Base-by-base conservation (phyloP, 2,329 filamentous ascomycete genomes). In the Alternaria gaisen region DNA sequence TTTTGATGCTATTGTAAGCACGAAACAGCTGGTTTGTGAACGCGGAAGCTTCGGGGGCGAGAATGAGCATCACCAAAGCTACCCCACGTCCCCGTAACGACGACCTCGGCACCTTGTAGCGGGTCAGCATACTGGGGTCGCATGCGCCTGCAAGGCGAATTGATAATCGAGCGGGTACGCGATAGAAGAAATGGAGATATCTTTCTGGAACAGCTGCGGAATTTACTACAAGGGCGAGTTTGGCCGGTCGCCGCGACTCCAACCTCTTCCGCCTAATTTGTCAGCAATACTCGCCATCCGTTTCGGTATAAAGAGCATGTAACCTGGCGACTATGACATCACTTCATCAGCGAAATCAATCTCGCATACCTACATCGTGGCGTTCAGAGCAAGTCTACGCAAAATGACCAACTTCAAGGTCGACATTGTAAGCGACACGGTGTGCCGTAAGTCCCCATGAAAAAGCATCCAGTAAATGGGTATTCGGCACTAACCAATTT, bases 371-470 rank as follows among this genome's bases (percentile, higher is more conserved):
- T 67, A 67, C 75, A 77, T 57, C 61, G 68, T 78, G 76, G 76
- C 76, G 60, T 72, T 78, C 66, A 72, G 56, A 72, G 44, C 63
- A 54, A 76, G 63, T 54, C 18, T 77, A 32, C 68, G 65, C 66
- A 77, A 52, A 56, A 80, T 80, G 77, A 79, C 77, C 20, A 87
- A 88, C 71, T 91, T 94, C 82, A 86, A 88, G 63, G 91, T 96
- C 79, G 87, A 90, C 60, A 87, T 78, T 47, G 88, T 93, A 60
- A 92, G 87, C n/a, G 93, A 97, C 80, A 91, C 88, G 3, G 86
- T 95, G 69, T 96, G 92, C 91, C 92, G 68, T 87, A 83, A 72
- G 82, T 70, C 36, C 40, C 47, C 28, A 18, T 7, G 51, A 26
- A 20, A 5, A 38, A 38, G 20, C 20, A 36, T 50, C 1, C 32